Evolutionary conservation across 2,329 filamentous ascomycete genomes (phyloP).

Genomic region (Microsporum ferrugineum): DNA sequence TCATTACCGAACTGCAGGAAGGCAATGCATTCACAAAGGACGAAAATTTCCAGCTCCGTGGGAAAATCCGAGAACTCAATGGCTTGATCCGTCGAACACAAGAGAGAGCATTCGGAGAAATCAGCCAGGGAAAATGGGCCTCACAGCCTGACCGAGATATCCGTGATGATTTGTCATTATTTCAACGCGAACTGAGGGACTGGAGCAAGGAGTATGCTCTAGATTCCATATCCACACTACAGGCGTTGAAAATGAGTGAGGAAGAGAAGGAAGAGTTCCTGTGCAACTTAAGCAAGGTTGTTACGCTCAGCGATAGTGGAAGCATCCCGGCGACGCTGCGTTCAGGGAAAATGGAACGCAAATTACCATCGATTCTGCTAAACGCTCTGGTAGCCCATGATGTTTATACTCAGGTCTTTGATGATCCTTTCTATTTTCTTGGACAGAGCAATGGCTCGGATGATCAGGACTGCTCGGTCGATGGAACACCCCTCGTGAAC

Average conservation of each 20-base stretch:
- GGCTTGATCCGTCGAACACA: conserved; percentile 6
- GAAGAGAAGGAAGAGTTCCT: not conserved
- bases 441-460: not conserved
- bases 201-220: conserved; percentile 7
- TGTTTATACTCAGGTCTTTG: conserved; percentile 3
- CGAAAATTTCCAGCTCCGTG: conserved; percentile 4
- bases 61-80: conserved; percentile 4
- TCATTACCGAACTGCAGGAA: not conserved
- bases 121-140: conserved; percentile 7
- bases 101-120: conserved; percentile 6
- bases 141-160: conserved; percentile 6
- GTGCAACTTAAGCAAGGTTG: not conserved
- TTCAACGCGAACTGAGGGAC: conserved; percentile 5
- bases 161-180: conserved; percentile 2
- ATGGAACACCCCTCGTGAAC: not conserved
- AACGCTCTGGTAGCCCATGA: conserved; percentile 3
- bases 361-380: not conserved
- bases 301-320: not conserved
- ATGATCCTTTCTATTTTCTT: conserved; percentile 7
- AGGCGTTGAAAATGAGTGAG: not conserved
- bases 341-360: conserved; percentile 3
- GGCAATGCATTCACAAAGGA: not conserved
- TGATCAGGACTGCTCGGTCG: not conserved
- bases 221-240: not conserved
- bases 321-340: not conserved